Evolutionary conservation across 1,284 basidiomycete genomes (phyloP).

Genomic region (Tilletia setariae): DNA sequence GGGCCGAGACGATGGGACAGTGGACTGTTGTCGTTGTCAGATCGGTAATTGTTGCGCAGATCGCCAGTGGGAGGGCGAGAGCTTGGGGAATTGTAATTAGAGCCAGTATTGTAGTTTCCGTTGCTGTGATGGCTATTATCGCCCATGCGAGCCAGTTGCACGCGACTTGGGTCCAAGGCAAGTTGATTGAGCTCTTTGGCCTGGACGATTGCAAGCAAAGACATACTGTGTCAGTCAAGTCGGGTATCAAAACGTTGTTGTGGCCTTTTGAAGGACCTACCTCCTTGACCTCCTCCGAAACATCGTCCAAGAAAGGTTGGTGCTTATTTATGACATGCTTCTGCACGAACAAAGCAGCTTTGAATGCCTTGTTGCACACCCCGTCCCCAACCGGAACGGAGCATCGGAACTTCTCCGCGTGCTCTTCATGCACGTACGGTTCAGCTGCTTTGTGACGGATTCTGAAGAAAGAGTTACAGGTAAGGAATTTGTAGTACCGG

Average conservation of each 20-base stretch:
- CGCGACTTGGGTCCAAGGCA: background rate
- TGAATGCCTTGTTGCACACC: slow-evolving; percentile 47
- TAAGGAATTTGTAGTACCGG: background rate
- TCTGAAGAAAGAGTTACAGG: background rate
- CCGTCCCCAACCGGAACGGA: slow-evolving; percentile 29
- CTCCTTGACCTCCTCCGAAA: slow-evolving; percentile 23
- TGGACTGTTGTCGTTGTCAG: background rate
- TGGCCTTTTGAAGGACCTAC: no score
- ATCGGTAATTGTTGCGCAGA: background rate
- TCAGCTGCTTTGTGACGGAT: slow-evolving; percentile 30
- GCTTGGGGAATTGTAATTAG: background rate
- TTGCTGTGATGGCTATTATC: background rate
- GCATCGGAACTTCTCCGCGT: slow-evolving; percentile 45
- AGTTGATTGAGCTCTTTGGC: slow-evolving; percentile 5
- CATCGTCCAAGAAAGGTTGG: slow-evolving; percentile 29
- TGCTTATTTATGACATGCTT: slow-evolving; percentile 52
- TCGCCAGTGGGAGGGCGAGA: background rate
- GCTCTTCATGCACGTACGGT: slow-evolving; percentile 37
- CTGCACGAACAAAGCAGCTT: slow-evolving; percentile 40
- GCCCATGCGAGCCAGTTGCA: background rate
- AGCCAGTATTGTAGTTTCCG: background rate
- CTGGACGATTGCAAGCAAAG: background rate
- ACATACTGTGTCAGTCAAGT: no score
- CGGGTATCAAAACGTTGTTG: no score
- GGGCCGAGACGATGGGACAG: background rate